Evolutionary conservation across 129 eudicot species (phyloP).

Genomic region (Arctium minus): DNA sequence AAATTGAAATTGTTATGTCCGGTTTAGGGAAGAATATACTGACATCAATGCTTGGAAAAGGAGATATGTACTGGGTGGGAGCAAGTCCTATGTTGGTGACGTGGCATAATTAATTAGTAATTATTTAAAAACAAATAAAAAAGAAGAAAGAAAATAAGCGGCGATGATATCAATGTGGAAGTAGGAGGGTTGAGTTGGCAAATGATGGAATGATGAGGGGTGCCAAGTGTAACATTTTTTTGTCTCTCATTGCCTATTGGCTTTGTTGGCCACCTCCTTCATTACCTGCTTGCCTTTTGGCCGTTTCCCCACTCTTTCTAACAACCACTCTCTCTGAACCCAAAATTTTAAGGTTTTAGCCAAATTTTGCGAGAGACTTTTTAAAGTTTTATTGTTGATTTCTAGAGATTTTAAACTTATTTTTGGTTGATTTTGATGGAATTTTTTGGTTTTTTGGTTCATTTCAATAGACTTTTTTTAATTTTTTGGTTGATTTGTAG

Average conservation of each 20-base stretch:
- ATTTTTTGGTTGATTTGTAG: too few species aligned
- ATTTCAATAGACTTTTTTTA: too few species aligned
- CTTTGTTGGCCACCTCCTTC: slow-evolving; percentile 32
- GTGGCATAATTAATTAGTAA: neutral
- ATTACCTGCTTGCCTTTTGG: slow-evolving; percentile 29
- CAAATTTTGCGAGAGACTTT: too few species aligned
- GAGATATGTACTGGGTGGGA: neutral
- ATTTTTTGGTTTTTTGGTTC: too few species aligned
- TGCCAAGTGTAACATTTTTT: slow-evolving; percentile 27
- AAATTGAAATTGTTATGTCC: neutral
- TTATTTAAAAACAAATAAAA: neutral
- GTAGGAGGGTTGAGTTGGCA: slow-evolving; percentile 19
- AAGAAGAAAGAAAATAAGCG: slow-evolving; percentile 1
- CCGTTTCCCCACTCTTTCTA: slow-evolving; percentile 4
- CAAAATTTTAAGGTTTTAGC: too few species aligned
- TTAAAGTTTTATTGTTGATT: too few species aligned
- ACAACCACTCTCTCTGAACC: neutral
- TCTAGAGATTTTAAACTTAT: too few species aligned
- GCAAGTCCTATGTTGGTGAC: slow-evolving; percentile 8
- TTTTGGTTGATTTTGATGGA: too few species aligned
- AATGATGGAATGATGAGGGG: slow-evolving; percentile 6
- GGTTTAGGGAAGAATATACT: neutral
- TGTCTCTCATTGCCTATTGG: slow-evolving; percentile 28
- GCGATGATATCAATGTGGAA: slow-evolving; percentile 26
- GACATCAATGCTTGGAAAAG: neutral